Evolutionary conservation across 495 filamentous ascomycete species (phyloP).

Genomic region (Aspergillus biplanus): DNA sequence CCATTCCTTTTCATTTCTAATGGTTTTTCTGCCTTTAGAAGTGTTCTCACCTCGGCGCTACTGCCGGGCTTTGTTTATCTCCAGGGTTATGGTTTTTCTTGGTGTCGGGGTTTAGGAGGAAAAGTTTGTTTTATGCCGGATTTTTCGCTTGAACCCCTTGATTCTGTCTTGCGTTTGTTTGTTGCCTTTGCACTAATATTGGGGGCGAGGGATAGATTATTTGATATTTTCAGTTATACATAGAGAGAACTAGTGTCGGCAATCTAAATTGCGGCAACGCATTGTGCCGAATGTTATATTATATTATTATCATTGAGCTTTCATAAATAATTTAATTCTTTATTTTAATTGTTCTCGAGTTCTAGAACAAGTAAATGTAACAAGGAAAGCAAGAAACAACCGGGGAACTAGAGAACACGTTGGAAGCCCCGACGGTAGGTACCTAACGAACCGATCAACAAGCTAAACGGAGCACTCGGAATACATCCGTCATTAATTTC

Average conservation of each 20-base stretch:
- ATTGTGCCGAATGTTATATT: not conserved
- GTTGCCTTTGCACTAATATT: not conserved
- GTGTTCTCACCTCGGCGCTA: not conserved
- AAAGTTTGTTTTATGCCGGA: not conserved
- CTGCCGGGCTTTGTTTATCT: not conserved
- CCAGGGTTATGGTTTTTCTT: not conserved
- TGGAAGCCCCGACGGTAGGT: no score
- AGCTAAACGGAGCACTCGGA: slow-evolving; percentile 1
- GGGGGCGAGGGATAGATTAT: not conserved
- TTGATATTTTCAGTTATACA: not conserved
- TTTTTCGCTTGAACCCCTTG: not conserved
- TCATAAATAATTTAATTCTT: no score
- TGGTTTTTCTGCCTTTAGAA: no score
- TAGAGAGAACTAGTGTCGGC: not conserved
- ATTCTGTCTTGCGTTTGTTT: not conserved
- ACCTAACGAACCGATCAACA: not conserved
- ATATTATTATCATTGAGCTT: not conserved
- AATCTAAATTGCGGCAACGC: not conserved
- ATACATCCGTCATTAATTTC: not conserved
- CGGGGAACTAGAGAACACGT: no score
- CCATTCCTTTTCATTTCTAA: not conserved
- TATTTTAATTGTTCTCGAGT: no score
- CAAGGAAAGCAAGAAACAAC: not conserved
- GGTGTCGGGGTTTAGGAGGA: not conserved
- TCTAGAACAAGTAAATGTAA: not conserved